Percentiles rank a stretch among this genome's conserved stretches.
Conservation (phyloP, 768 basidiomycete species). For the Amanita inopinata region DNA sequence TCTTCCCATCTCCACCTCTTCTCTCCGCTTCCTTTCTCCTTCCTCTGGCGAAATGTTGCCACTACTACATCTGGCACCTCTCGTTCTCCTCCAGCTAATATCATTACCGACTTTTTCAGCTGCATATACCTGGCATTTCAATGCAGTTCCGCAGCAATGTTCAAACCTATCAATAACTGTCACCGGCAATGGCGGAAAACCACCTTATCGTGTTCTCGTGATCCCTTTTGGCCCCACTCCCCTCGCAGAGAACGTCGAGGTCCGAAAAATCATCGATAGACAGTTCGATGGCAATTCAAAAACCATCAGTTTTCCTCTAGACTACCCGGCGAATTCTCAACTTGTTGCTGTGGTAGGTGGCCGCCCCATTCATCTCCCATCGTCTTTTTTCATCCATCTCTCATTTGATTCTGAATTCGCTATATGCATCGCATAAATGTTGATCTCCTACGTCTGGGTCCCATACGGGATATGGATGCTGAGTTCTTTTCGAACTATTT, state of each 20-base stretch:
- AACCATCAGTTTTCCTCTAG: slow-evolving; percentile 44
- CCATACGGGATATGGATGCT: too few species aligned
- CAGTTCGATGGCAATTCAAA: slow-evolving; percentile 35
- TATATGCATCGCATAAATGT: not conserved
- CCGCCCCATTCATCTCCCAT: slow-evolving; percentile 9
- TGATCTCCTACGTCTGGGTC: too few species aligned
- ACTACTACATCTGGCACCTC: not conserved
- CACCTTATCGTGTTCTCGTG: slow-evolving; percentile 61
- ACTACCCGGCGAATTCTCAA: slow-evolving; percentile 58
- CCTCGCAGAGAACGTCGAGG: slow-evolving; percentile 52
- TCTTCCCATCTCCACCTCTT: slow-evolving; percentile 8
- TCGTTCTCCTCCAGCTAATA: slow-evolving; percentile 18
- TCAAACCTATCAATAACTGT: slow-evolving; percentile 49
- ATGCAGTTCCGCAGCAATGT: slow-evolving; percentile 52
- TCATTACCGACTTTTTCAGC: slow-evolving; percentile 19
- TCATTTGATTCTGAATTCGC: slow-evolving; percentile 1
- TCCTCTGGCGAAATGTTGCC: slow-evolving; percentile 4
- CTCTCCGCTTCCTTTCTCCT: slow-evolving; percentile 10
- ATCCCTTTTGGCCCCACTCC: slow-evolving; percentile 60
- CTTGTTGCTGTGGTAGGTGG: slow-evolving; percentile 70
- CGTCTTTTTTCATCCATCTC: slow-evolving; percentile 4
- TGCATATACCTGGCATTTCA: slow-evolving; percentile 40
- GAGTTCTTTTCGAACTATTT: too few species aligned
- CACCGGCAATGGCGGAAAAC: slow-evolving; percentile 42
- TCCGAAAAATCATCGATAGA: slow-evolving; percentile 46